Percentiles rank a stretch among this genome's conserved stretches.
Conservation (phyloP, 805 yeast genomes). For the Sugiyamaella mastotermitis region DNA sequence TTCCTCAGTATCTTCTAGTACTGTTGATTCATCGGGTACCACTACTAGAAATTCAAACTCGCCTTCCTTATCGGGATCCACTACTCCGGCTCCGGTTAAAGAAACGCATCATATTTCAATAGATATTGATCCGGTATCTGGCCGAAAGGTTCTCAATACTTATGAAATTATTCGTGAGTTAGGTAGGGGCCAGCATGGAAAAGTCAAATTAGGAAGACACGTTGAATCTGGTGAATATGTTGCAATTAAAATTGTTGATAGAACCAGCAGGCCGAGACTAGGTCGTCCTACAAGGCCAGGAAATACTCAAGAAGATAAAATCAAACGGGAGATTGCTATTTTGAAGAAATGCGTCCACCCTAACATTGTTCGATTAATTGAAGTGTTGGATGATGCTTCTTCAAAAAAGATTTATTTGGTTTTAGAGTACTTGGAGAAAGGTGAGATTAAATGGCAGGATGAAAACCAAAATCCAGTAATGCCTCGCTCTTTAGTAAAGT, state of each 20-base stretch:
- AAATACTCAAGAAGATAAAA: constrained; percentile 62
- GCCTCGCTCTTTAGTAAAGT: constrained; percentile 59
- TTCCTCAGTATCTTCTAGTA: neutral
- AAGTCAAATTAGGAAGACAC: constrained; percentile 85
- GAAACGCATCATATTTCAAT: constrained; percentile 76
- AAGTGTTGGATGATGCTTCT: constrained; percentile 79
- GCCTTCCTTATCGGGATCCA: constrained; percentile 1
- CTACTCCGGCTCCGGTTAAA: constrained; percentile 44
- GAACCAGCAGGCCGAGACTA: constrained; percentile 52
- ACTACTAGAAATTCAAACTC: too few species aligned
- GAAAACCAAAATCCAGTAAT: constrained; percentile 57
- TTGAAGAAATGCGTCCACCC: constrained; percentile 87
- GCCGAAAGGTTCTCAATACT: constrained; percentile 76
- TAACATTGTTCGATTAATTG: constrained; percentile 80
- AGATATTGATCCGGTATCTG: constrained; percentile 83
- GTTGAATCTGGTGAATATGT: constrained; percentile 51
- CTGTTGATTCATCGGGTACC: too few species aligned
- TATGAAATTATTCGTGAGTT: constrained; percentile 83
- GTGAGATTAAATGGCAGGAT: constrained; percentile 82
- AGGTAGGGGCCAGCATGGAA: constrained; percentile 98
- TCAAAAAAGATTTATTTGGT: constrained; percentile 86
- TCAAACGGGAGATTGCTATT: constrained; percentile 84
- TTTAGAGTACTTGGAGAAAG: constrained; percentile 81
- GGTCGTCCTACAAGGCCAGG: constrained; percentile 33
- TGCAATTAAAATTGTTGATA: constrained; percentile 90